phyloP scores from a whole-genome alignment of 1,284 basidiomycete species.

The Polyporus tsugae region DNA sequence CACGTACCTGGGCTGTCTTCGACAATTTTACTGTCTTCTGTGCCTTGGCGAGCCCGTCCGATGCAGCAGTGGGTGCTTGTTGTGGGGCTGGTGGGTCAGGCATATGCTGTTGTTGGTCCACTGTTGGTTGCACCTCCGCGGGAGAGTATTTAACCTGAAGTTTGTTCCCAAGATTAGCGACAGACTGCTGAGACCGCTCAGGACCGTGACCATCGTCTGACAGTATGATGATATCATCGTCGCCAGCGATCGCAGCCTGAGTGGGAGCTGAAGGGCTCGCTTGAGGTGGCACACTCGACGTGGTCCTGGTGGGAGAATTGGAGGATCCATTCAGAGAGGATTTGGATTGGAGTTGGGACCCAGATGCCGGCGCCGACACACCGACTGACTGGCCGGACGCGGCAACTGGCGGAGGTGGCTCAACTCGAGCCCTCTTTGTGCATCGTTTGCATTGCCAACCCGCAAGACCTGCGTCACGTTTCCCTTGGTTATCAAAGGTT shows the following conservation, averaged over 20 bases:
- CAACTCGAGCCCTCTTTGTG: slow-evolving; percentile 22
- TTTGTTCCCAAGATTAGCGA: background rate
- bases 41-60: background rate
- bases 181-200: background rate
- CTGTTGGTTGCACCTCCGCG: background rate
- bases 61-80: background rate
- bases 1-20: background rate
- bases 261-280: background rate
- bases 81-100: background rate
- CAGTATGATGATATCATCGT: slow-evolving; percentile 16
- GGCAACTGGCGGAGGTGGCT: background rate
- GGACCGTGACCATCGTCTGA: background rate
- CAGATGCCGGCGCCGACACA: background rate
- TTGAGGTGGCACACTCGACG: background rate
- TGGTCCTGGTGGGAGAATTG: too few species aligned
- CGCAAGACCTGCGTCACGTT: slow-evolving; percentile 19
- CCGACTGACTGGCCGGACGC: background rate
- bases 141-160: background rate
- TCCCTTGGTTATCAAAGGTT: slow-evolving; percentile 23
- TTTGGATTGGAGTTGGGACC: background rate
- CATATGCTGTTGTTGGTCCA: background rate
- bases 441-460: slow-evolving; percentile 29
- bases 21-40: background rate
- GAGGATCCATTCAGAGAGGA: background rate
- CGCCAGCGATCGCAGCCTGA: background rate